Percentiles rank a stretch among this genome's conserved stretches.
Conservation (phyloP, 208 protist species). For the Trypanosoma melophagium region DNA sequence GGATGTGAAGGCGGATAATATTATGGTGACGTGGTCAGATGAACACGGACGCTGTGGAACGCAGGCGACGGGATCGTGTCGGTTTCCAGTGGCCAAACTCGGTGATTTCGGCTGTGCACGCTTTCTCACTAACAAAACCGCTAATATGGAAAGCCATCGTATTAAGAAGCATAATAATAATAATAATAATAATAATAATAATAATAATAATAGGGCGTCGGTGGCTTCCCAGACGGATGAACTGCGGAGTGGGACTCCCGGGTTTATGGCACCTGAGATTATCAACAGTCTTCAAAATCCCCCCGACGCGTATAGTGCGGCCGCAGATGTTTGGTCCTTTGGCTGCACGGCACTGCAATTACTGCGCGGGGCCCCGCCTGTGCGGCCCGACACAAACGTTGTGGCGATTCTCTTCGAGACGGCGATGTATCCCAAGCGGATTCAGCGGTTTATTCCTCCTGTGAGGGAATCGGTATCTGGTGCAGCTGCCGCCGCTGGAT, state of each 20-base stretch:
- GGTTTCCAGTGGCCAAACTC: conserved; percentile 14
- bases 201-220: background rate
- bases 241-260: conserved; percentile 29
- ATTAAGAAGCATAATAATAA: background rate
- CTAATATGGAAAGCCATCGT: background rate
- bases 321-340: conserved; percentile 48
- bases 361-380: conserved; percentile 30
- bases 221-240: background rate
- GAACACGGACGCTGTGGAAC: background rate
- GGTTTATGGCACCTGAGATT: conserved; percentile 53
- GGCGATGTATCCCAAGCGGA: background rate
- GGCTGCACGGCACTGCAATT: conserved; percentile 50
- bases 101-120: conserved; percentile 25
- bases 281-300: conserved; percentile 4
- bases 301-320: background rate
- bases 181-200: background rate
- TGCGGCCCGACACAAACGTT: background rate
- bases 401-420: conserved; percentile 8
- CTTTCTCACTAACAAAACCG: background rate
- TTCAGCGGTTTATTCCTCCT: conserved; percentile 19
- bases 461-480: background rate
- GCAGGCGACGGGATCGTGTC: background rate
- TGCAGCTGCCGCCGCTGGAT: too few relatives aligned
- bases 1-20: conserved; percentile 38
- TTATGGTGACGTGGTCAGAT: conserved; percentile 23